Percentiles rank a stretch among this genome's conserved stretches.
Evolutionary conservation across 192 early-diverging fungal species (phyloP).

Genomic region (Coemansia sp.): DNA sequence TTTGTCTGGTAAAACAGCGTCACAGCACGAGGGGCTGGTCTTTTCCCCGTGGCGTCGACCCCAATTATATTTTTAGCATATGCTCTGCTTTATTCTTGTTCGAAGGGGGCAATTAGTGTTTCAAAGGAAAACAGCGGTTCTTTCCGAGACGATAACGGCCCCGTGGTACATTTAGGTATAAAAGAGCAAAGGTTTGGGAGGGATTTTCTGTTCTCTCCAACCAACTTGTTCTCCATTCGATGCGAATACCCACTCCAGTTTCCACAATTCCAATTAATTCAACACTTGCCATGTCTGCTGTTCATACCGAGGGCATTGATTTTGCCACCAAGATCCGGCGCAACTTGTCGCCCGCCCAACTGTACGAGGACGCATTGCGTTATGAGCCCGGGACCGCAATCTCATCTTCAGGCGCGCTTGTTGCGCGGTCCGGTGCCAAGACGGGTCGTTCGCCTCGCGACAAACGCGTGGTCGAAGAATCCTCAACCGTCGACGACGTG

Average conservation of each 20-base stretch:
- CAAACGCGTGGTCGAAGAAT: slow-evolving; percentile 97
- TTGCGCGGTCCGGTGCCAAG: slow-evolving; percentile 89
- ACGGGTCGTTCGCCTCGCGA: slow-evolving; percentile 92
- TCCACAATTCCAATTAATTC: too few relatives aligned
- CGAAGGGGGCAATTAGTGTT: too few relatives aligned
- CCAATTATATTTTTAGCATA: too few relatives aligned
- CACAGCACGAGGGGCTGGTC: background rate
- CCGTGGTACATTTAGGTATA: background rate
- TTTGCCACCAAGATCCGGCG: slow-evolving; percentile 67
- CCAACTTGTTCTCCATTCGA: background rate
- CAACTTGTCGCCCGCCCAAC: slow-evolving; percentile 79
- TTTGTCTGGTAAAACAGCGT: too few relatives aligned
- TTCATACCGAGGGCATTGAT: slow-evolving; percentile 48
- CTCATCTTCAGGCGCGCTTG: slow-evolving; percentile 89
- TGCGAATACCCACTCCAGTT: too few relatives aligned
- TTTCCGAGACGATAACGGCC: background rate
- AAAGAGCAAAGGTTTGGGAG: background rate
- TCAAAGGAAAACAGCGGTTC: background rate
- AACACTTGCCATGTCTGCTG: slow-evolving; percentile 24
- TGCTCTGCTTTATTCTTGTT: too few relatives aligned
- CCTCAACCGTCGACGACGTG: slow-evolving; percentile 78
- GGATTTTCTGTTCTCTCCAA: slow-evolving; percentile 3
- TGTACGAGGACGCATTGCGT: slow-evolving; percentile 93
- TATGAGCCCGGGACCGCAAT: slow-evolving; percentile 82
- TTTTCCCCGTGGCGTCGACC: background rate